A percentile compares a stretch with the other conserved stretches of the same genome.
Evolutionary conservation across 768 basidiomycete species (phyloP).

Genomic region (Tubosaeta brunneosetosa): DNA sequence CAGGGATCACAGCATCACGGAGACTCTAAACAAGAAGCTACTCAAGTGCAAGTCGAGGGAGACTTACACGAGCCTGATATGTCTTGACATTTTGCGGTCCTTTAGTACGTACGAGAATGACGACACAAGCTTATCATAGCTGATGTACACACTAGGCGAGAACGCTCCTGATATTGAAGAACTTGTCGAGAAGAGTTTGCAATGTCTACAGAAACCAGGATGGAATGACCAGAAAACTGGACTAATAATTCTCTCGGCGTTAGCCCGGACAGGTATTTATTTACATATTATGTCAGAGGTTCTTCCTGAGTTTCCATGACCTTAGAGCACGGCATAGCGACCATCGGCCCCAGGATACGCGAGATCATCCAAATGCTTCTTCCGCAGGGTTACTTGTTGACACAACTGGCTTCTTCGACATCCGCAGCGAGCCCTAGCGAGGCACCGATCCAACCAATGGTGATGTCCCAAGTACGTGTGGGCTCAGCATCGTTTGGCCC

Average conservation of each 20-base stretch:
- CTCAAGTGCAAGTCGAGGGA: conserved; percentile 10
- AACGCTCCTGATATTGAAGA: conserved; percentile 5
- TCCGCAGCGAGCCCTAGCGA: background rate
- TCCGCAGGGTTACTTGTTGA: too few species aligned
- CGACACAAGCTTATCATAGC: too few species aligned
- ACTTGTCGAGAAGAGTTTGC: conserved; percentile 12
- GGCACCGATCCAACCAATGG: background rate
- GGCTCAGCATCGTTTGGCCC: background rate
- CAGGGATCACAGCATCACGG: conserved; percentile 10
- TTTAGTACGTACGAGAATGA: conserved; percentile 10
- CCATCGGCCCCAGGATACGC: conserved; percentile 3
- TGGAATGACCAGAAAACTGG: conserved; percentile 24
- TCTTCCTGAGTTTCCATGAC: background rate
- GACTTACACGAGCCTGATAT: conserved; percentile 21
- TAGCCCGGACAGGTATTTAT: conserved; percentile 17
- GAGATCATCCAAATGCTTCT: conserved; percentile 19
- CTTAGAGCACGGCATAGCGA: conserved; percentile 14
- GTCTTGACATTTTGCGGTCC: conserved; percentile 18
- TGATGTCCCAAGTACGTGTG: background rate
- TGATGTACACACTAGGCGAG: conserved; percentile 7
- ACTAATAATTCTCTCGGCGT: conserved; percentile 19
- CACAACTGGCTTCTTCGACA: background rate
- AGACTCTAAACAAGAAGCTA: conserved; percentile 16
- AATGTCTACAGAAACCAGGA: background rate
- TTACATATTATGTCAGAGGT: background rate